A percentile compares a stretch with the other conserved stretches of the same genome.
phyloP scores from a whole-genome alignment of 1,284 basidiomycete genomes.

The Meripilus lineatus region DNA sequence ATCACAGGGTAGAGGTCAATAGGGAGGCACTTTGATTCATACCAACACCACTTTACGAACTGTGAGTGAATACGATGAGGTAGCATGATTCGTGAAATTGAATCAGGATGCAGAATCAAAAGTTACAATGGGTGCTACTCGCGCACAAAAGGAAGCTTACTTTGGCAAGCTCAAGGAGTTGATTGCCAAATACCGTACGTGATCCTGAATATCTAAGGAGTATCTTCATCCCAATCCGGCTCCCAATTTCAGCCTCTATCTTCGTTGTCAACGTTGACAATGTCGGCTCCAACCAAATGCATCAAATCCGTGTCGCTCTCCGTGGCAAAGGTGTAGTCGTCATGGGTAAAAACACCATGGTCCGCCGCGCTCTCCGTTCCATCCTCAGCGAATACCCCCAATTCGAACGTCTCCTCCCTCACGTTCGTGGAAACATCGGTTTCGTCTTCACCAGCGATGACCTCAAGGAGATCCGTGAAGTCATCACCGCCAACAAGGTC shows the following conservation, averaged over 20 bases:
- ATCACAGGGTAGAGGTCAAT: constrained; percentile 87
- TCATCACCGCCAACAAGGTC: constrained; percentile 96
- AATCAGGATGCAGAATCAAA: constrained; percentile 7
- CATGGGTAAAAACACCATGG: constrained; percentile 99
- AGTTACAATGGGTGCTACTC: constrained; percentile 84
- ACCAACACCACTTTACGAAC: constrained; percentile 12
- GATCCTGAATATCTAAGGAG: background rate
- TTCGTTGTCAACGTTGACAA: constrained; percentile 99
- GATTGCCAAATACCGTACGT: constrained; percentile 85
- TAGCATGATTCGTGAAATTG: background rate
- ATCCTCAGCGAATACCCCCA: constrained; percentile 89
- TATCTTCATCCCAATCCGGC: background rate
- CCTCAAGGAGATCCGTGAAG: constrained; percentile 91
- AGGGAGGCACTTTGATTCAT: constrained; percentile 61
- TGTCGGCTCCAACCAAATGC: constrained; percentile 99
- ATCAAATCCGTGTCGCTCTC: constrained; percentile 96
- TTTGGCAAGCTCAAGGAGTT: constrained; percentile 94
- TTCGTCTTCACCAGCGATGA: constrained; percentile 97
- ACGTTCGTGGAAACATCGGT: constrained; percentile 97
- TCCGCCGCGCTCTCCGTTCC: constrained; percentile 93
- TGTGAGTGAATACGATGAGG: constrained; percentile 14
- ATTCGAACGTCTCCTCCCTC: constrained; percentile 94
- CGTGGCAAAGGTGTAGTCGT: constrained; percentile 95
- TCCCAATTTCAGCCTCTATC: constrained; percentile 73
- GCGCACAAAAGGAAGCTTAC: constrained; percentile 90